phyloP scores from a whole-genome alignment of 2,329 filamentous ascomycete species.

The Talaromyces pinophilus region DNA sequence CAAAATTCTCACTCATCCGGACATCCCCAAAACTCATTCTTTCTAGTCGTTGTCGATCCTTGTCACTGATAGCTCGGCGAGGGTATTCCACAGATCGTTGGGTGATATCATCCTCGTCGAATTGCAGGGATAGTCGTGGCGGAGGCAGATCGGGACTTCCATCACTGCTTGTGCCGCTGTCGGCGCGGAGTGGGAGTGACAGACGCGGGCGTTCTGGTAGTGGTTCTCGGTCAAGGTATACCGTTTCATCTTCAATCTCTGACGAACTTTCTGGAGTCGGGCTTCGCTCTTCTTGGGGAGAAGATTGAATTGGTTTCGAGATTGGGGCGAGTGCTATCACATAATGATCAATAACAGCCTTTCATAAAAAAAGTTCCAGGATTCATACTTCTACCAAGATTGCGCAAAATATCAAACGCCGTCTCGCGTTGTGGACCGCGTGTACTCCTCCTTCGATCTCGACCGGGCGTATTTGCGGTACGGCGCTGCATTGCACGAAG shows the following conservation, averaged over 20 bases:
- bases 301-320: conserved; percentile 50
- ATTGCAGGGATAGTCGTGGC: conserved; percentile 42
- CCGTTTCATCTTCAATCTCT: conserved; percentile 39
- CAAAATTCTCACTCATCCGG: conserved; percentile 55
- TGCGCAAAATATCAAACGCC: conserved; percentile 56
- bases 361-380: neutral
- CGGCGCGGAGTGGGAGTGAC: conserved; percentile 51
- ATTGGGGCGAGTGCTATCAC: conserved; percentile 51
- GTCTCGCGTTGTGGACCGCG: conserved; percentile 54
- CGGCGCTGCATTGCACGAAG: conserved; percentile 57
- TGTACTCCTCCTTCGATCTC: conserved; percentile 53
- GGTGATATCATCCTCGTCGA: conserved; percentile 51
- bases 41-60: conserved; percentile 42
- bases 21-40: conserved; percentile 47
- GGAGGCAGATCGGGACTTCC: conserved; percentile 37
- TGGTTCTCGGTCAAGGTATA: conserved; percentile 52
- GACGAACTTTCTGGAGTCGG: conserved; percentile 24
- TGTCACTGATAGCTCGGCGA: conserved; percentile 42
- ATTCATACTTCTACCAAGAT: conserved; percentile 53
- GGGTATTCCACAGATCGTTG: conserved; percentile 47
- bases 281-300: conserved; percentile 43
- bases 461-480: conserved; percentile 53
- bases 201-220: conserved; percentile 45
- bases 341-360: conserved; percentile 7
- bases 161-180: conserved; percentile 49